A percentile compares a stretch with the other conserved stretches of the same genome.
Conservation (phyloP, 164 flowering plant genomes). For the Cinnamomum chago region DNA sequence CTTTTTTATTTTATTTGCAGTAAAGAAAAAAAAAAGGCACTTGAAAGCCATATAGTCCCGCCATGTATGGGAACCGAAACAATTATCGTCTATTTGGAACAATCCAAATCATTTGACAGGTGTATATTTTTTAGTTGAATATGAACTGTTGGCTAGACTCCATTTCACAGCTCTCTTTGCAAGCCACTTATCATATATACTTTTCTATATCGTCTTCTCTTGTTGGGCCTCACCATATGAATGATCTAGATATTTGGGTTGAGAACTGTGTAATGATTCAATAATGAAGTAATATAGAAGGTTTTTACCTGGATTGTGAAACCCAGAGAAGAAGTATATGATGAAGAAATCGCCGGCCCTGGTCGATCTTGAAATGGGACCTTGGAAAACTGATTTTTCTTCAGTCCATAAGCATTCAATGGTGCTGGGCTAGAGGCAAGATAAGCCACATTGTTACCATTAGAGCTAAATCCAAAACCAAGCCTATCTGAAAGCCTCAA, state of each 20-base stretch:
- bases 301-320: slow-evolving; percentile 52
- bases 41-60: too few relatives aligned
- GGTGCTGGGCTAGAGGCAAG: slow-evolving; percentile 49
- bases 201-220: too few relatives aligned
- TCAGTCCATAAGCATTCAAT: slow-evolving; percentile 37
- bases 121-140: background rate
- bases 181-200: too few relatives aligned
- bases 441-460: slow-evolving; percentile 52
- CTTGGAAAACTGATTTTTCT: slow-evolving; percentile 25
- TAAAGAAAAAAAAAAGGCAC: too few relatives aligned
- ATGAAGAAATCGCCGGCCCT: slow-evolving; percentile 59
- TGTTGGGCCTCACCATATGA: background rate
- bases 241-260: background rate
- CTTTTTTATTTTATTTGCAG: too few relatives aligned
- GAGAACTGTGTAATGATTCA: background rate
- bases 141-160: background rate
- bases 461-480: slow-evolving; percentile 51
- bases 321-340: slow-evolving; percentile 52
- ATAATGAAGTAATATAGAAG: background rate
- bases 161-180: too few relatives aligned
- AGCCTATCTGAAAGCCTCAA: too few relatives aligned
- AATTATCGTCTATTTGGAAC: too few relatives aligned
- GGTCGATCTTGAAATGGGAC: slow-evolving; percentile 50
- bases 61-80: too few relatives aligned
- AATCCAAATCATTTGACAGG: background rate